phyloP scores from a whole-genome alignment of 2,329 filamentous ascomycete species.

The Tolypocladium endophyticum region DNA sequence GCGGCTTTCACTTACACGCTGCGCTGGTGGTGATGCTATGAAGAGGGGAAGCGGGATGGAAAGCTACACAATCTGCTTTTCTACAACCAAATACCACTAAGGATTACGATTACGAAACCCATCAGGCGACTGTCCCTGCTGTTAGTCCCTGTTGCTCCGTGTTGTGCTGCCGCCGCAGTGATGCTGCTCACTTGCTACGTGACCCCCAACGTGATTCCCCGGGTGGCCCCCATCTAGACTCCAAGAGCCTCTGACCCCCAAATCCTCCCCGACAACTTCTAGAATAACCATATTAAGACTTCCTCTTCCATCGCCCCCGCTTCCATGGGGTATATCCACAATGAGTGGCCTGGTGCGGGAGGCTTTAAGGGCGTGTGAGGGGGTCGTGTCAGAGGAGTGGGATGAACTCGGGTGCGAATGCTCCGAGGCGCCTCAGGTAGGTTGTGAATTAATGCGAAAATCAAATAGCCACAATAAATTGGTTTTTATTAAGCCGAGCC shows the following conservation, averaged over 20 bases:
- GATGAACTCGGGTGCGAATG: neutral
- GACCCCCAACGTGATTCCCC: neutral
- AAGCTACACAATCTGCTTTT: neutral
- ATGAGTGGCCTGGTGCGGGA: neutral
- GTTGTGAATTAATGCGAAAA: neutral
- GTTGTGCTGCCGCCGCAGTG: neutral
- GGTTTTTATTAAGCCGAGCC: neutral
- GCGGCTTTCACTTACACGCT: neutral
- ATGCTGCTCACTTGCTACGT: neutral
- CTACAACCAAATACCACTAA: conserved; percentile 8
- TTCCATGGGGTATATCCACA: neutral
- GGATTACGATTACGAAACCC: neutral
- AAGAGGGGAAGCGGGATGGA: neutral
- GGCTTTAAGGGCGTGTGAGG: neutral
- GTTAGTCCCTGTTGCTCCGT: neutral
- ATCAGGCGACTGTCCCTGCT: neutral
- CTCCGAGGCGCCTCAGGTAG: neutral
- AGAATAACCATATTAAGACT: neutral
- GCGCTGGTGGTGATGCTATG: neutral
- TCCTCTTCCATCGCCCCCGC: neutral
- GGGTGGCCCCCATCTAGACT: neutral
- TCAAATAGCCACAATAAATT: neutral
- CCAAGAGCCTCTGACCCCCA: neutral
- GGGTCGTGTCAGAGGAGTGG: neutral
- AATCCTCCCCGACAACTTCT: neutral